Base-by-base conservation (phyloP, 345 rosid species). In the Populus euphratica region DNA sequence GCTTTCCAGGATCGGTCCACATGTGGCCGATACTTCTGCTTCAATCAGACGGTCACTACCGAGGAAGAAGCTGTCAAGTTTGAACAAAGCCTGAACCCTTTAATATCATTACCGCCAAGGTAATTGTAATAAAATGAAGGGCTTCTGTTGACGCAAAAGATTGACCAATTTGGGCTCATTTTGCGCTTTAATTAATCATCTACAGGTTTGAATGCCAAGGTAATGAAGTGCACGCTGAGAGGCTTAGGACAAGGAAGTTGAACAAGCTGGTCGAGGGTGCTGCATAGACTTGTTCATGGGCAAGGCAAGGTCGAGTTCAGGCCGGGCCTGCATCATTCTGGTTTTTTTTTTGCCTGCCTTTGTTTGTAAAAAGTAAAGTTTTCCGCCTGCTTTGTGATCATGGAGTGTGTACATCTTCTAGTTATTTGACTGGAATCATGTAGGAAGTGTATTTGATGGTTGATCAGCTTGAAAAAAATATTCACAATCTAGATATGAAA, bases 1-100 rank as follows among this genome's bases (percentile, higher is more conserved):
- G 92, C 89, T 13, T 86, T 91, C 7, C 89, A 90, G 70, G 96
- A 94, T 66, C 77, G 41, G 17, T 90, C 96, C 0, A 85, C 98
- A 1, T 76, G 85, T 65, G 97, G 98, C 8, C 79, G 97, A 70
- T 94, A 94, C 84, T 91, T 94, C 59, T 92, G 96, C 83, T 92
- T 92, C 88, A 86, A 89, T 44, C 90, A 88, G 77, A 88, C 86
- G 7, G 96, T 88, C 29, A 88, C 85, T 39, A 86, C 90, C 0
- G 89, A 88, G 74, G 90, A 92, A 73, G 85, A 88, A 76, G 87
- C 97, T 59, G 80, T 88, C 36, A 85, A 88, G 68, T 90, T 94
- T 68, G 91, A 85, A 3, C 61, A 89, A 76, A 78, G 76, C 76
- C 81, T 94, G 77, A 86, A 85, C 82, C 97, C 98, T 81, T 76